Conservation (phyloP, 2,329 filamentous ascomycete genomes). For the Penicillium expansum region DNA sequence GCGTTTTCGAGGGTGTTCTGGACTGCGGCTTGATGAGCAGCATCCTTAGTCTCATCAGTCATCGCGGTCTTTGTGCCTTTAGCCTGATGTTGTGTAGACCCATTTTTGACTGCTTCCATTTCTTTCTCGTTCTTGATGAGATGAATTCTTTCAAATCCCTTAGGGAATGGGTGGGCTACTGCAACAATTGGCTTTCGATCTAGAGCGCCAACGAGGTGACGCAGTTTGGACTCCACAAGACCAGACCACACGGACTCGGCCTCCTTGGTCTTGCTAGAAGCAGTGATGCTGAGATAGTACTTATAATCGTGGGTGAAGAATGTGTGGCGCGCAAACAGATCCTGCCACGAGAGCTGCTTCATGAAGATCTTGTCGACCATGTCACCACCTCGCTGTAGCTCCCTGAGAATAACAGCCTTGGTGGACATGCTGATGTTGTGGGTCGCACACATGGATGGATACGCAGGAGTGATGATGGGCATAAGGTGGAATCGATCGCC, state of each 20-base stretch:
- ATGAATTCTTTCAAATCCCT: conserved; percentile 83
- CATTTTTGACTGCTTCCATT: conserved; percentile 60
- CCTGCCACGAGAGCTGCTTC: conserved; percentile 76
- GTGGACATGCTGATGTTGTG: conserved; percentile 90
- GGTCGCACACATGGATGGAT: conserved; percentile 96
- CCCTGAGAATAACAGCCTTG: conserved; percentile 76
- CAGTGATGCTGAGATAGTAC: conserved; percentile 88
- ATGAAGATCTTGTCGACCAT: conserved; percentile 77
- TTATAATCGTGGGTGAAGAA: conserved; percentile 95
- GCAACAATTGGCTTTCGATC: conserved; percentile 78
- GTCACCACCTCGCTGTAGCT: conserved; percentile 73
- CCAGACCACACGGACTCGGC: conserved; percentile 85
- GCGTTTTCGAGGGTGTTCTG: conserved; percentile 45
- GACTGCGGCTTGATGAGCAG: conserved; percentile 49
- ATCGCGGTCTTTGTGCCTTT: conserved; percentile 51
- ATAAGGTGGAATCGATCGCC: conserved; percentile 84
- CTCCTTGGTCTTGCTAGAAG: conserved; percentile 78
- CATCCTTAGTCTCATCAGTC: conserved; percentile 52
- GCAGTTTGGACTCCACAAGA: conserved; percentile 88
- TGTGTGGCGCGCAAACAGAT: conserved; percentile 82
- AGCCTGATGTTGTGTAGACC: conserved; percentile 61
- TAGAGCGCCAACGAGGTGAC: conserved; percentile 76
- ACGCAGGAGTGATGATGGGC: conserved; percentile 97
- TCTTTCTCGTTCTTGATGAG: conserved; percentile 62
- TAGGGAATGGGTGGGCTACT: conserved; percentile 86